Evolutionary conservation across 1,284 basidiomycete species (phyloP), one percentile per base, ranked within the genome.

Genomic region (Cutaneotrichosporon sp.): DNA sequence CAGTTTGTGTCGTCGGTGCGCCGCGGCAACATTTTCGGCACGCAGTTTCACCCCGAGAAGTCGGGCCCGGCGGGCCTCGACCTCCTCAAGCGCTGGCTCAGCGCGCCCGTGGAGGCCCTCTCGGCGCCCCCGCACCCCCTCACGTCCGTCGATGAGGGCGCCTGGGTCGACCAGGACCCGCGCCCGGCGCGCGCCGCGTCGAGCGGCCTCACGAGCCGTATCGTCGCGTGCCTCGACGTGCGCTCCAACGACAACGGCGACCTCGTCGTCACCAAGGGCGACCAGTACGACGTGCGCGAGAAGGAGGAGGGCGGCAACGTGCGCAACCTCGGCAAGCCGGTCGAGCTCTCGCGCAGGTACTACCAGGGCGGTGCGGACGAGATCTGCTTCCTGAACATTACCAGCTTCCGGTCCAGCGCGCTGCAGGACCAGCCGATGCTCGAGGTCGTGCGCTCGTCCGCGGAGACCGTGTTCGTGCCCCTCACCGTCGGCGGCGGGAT

Each of bases 11-110:
- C 94, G 18, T 86, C 87, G 9, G 87, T 99, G 14, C 87, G 88
- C 70, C 87, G 86, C 67, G 88, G 86, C 43, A 97, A 95, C 76
- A 86, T 98, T 56, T 97, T 95, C 77, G 97, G 87, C 20, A 91
- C 90, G 18, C 97, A 99, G 79, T 99, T 98, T 82, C 97, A 99
- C 81, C 97, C 97, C 10, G 97, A 99, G 79, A 99, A 99, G 81
- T 95, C 92, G 2, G 95, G 97, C 16, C 81, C 83, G n/a, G 92
- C 92, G 1, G 97, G 97, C 14, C 84, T 99, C 50, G 83, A 85
- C 49, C 84, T 97, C 49, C 83, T 99, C 43, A 84, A 86, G 55
- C 82, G 87, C 29, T 99, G 97, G 97, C 83, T 99, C 56, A 83
- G 85, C 55, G 85, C 81, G 8, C 76, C 80, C 0, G 73, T 73